phyloP scores from a whole-genome alignment of 2,329 filamentous ascomycete species.

The Claviceps sorghi region DNA sequence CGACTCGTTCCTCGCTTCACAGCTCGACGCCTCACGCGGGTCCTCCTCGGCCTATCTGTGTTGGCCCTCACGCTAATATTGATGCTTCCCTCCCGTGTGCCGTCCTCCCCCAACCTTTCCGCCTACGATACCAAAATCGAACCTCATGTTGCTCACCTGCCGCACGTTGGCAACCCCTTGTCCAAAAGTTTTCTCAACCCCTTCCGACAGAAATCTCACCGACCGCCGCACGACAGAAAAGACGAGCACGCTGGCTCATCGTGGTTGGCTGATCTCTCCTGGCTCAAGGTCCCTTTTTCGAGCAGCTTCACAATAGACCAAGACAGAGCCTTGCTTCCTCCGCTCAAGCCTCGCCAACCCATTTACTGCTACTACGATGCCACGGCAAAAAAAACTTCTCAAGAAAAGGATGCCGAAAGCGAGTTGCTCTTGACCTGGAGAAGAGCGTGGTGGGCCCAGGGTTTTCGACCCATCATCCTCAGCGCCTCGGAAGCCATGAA shows the following conservation, averaged over 20 bases:
- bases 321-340: slow-evolving; percentile 69
- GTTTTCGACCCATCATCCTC: slow-evolving; percentile 74
- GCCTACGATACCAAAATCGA: slow-evolving; percentile 33
- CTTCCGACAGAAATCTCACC: slow-evolving; percentile 55
- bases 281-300: slow-evolving; percentile 74
- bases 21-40: slow-evolving; percentile 36
- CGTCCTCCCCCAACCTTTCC: slow-evolving; percentile 33
- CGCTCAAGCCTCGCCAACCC: slow-evolving; percentile 50
- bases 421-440: slow-evolving; percentile 75
- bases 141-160: slow-evolving; percentile 22
- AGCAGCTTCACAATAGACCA: slow-evolving; percentile 67
- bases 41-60: slow-evolving; percentile 35
- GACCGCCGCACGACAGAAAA: slow-evolving; percentile 59
- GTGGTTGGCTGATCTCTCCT: slow-evolving; percentile 84
- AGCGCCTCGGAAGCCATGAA: slow-evolving; percentile 66
- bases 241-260: slow-evolving; percentile 63
- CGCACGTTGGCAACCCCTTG: slow-evolving; percentile 19
- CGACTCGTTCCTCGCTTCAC: slow-evolving; percentile 34
- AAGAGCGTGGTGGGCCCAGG: slow-evolving; percentile 88
- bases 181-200: slow-evolving; percentile 44
- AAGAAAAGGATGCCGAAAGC: slow-evolving; percentile 57
- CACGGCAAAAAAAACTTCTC: slow-evolving; percentile 44
- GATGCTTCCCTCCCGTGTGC: slow-evolving; percentile 33
- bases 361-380: slow-evolving; percentile 89
- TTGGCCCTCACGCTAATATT: slow-evolving; percentile 41